These are phyloP conservation scores for Astrothelium subdiscretum DNA, from an alignment of 495 filamentous ascomycete genomes.

Conservation along the genomic window DNA sequence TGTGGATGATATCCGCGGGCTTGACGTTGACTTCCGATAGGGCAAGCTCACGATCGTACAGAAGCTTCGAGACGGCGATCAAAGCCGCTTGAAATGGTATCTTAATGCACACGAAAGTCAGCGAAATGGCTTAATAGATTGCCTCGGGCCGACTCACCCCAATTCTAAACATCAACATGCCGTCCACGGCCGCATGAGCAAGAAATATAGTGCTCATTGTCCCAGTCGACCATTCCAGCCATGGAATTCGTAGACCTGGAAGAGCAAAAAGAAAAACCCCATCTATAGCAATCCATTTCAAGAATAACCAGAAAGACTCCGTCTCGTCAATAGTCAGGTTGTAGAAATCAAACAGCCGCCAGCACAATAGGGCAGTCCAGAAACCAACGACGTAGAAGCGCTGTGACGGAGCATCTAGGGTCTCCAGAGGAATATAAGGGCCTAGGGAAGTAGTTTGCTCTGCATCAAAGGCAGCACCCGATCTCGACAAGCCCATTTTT, in stretches of 20 bases:
- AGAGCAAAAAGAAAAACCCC: constrained; percentile 71
- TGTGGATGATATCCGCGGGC: constrained; percentile 71
- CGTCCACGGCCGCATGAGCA: constrained; percentile 58
- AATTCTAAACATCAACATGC: constrained; percentile 84
- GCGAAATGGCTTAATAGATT: constrained; percentile 25
- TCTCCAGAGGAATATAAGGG: constrained; percentile 63
- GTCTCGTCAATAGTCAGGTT: constrained; percentile 60
- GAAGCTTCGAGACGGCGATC: constrained; percentile 52
- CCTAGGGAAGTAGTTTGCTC: constrained; percentile 13
- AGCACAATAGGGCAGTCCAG: constrained; percentile 60
- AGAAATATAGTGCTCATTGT: constrained; percentile 56
- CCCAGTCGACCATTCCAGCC: constrained; percentile 77
- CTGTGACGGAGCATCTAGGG: constrained; percentile 81
- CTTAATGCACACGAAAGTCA: constrained; percentile 28
- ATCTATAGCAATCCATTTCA: constrained; percentile 87
- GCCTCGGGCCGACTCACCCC: not conserved
- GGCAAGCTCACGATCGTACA: constrained; percentile 83
- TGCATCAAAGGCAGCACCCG: not conserved
- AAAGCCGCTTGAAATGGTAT: constrained; percentile 58
- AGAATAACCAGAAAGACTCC: constrained; percentile 72
- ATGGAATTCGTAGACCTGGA: constrained; percentile 79
- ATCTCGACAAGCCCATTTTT: not conserved
- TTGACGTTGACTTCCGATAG: constrained; percentile 85
- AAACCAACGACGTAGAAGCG: constrained; percentile 71
- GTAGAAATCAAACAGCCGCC: constrained; percentile 76